phyloP scores from a whole-genome alignment of 257 asterid genomes.

The Nemophila menziesii region DNA sequence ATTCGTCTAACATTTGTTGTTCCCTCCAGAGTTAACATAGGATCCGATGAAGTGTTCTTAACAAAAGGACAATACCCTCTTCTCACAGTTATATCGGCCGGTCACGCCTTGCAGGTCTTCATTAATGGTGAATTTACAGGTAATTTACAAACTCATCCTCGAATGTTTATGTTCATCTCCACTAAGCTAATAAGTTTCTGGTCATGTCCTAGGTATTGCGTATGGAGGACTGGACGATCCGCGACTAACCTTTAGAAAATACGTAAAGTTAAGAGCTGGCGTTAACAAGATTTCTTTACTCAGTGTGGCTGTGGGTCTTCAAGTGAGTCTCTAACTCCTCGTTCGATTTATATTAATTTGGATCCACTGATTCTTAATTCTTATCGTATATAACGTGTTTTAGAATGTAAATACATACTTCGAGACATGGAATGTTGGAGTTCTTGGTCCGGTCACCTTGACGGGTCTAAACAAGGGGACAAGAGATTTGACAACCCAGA shows the following conservation, averaged over 20 bases:
- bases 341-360: no score
- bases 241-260: conserved; percentile 34
- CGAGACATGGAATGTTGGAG: conserved; percentile 74
- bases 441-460: conserved; percentile 77
- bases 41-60: conserved; percentile 52
- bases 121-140: conserved; percentile 66
- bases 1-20: not conserved
- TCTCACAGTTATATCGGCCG: conserved; percentile 79
- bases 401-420: conserved; percentile 79
- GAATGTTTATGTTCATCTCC: not conserved
- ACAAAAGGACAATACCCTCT: conserved; percentile 42
- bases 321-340: conserved; percentile 42
- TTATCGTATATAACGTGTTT: conserved; percentile 3
- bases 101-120: conserved; percentile 78
- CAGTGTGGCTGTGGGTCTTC: conserved; percentile 72
- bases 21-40: conserved; percentile 50
- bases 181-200: not conserved
- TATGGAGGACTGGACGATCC: conserved; percentile 59
- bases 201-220: conserved; percentile 31
- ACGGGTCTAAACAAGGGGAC: conserved; percentile 66
- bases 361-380: not conserved
- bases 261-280: conserved; percentile 58
- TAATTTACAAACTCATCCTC: conserved; percentile 9
- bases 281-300: conserved; percentile 73
- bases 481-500: conserved; percentile 70